Evolutionary conservation across 2,329 filamentous ascomycete genomes (phyloP).

Genomic region (Leptographium radiaticola): DNA sequence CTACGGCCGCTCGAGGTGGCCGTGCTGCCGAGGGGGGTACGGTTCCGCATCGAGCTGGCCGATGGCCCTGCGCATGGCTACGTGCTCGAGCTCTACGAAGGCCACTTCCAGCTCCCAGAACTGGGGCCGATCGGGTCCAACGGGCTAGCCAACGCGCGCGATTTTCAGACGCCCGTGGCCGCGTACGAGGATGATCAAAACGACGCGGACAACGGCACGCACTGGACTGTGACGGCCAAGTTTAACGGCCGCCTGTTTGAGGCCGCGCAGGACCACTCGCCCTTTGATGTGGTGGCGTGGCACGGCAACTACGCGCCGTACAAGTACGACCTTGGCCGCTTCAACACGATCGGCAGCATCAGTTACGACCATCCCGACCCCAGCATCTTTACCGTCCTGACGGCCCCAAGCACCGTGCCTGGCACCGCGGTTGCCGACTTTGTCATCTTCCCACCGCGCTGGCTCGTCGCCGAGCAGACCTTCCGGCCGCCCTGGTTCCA

Average conservation of each 20-base stretch:
- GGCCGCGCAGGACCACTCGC: conserved; percentile 50
- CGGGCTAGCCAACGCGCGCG: conserved; percentile 56
- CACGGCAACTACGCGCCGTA: conserved; percentile 69
- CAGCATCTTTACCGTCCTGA: conserved; percentile 60
- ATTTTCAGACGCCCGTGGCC: conserved; percentile 62
- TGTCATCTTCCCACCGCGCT: conserved; percentile 58
- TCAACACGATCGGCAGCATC: conserved; percentile 60
- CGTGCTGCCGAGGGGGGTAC: conserved; percentile 59
- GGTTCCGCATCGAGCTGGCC: conserved; percentile 55
- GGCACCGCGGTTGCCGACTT: conserved; percentile 57
- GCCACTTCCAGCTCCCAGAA: conserved; percentile 58
- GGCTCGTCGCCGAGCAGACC: conserved; percentile 55
- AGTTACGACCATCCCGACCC: conserved; percentile 69
- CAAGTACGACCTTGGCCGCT: conserved; percentile 69
- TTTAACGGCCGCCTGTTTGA: conserved; percentile 56
- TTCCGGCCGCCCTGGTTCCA: conserved; percentile 63
- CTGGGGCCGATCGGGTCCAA: conserved; percentile 61
- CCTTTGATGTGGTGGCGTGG: conserved; percentile 69
- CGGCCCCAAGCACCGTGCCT: conserved; percentile 32
- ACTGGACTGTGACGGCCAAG: conserved; percentile 44
- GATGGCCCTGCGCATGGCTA: conserved; percentile 51
- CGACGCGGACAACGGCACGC: conserved; percentile 2
- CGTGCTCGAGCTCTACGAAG: conserved; percentile 59
- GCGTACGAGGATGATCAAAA: conserved; percentile 41
- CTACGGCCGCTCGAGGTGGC: conserved; percentile 65